phyloP scores from a whole-genome alignment of 345 rosid species.

The Populus davidiana region DNA sequence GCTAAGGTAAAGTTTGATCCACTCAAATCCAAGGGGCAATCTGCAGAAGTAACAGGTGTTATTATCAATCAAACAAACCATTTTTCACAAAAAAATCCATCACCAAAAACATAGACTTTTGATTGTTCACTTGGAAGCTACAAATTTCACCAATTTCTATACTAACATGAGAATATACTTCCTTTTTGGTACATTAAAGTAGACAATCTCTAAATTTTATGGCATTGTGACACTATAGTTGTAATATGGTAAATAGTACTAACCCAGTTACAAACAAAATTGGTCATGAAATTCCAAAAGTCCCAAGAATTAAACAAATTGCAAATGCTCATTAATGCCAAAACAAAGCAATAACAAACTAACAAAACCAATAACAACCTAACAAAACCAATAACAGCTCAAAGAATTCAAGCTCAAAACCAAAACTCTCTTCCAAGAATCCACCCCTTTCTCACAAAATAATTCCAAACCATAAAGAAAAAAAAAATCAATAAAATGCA shows the following conservation, averaged over 20 bases:
- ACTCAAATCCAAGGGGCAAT: conserved; percentile 81
- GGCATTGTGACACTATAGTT: too few relatives aligned
- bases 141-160: neutral
- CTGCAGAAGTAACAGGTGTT: conserved; percentile 39
- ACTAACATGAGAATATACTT: too few relatives aligned
- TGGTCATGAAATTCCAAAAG: neutral
- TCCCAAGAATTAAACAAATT: too few relatives aligned
- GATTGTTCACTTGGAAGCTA: neutral
- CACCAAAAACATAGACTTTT: neutral
- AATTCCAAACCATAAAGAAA: neutral
- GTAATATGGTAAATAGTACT: neutral
- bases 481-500: neutral
- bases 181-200: too few relatives aligned
- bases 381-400: neutral
- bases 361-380: neutral
- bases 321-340: neutral
- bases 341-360: neutral
- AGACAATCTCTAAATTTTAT: neutral
- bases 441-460: neutral
- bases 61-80: conserved; percentile 2
- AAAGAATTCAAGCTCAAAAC: neutral
- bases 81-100: neutral
- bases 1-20: conserved; percentile 67
- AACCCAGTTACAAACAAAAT: neutral
- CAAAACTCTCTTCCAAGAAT: conserved; percentile 5